Evolutionary conservation across 768 basidiomycete species (phyloP).

Genomic region (Macrolepiota fuliginosa): DNA sequence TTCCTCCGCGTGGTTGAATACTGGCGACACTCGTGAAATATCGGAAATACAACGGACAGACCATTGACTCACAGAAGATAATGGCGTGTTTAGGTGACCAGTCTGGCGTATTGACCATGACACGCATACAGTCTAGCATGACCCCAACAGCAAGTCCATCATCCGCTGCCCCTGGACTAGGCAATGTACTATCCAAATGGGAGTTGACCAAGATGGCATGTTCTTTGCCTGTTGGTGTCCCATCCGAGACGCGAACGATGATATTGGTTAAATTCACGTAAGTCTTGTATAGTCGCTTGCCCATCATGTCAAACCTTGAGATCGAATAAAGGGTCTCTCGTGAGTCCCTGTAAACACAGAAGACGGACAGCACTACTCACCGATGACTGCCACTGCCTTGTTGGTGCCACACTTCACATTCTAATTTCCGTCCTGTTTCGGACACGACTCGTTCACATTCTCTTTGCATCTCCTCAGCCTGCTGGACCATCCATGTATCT

Average conservation of each 20-base stretch:
- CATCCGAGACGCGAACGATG: slow-evolving; percentile 81
- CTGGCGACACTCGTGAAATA: slow-evolving; percentile 32
- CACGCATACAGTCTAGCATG: slow-evolving; percentile 87
- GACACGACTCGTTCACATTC: slow-evolving; percentile 58
- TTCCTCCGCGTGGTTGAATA: slow-evolving; percentile 96
- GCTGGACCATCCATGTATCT: slow-evolving; percentile 76
- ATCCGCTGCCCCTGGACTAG: slow-evolving; percentile 86
- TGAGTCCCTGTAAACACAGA: not conserved
- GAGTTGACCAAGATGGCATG: slow-evolving; percentile 86
- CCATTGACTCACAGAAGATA: slow-evolving; percentile 67
- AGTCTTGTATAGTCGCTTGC: slow-evolving; percentile 76
- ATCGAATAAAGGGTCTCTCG: not conserved
- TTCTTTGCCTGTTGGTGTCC: slow-evolving; percentile 66
- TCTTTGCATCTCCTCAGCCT: slow-evolving; percentile 57
- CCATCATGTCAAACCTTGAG: slow-evolving; percentile 89
- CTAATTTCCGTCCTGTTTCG: slow-evolving; percentile 52
- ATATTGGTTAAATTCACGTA: slow-evolving; percentile 90
- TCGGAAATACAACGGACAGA: not conserved
- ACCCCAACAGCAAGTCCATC: slow-evolving; percentile 87
- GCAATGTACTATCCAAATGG: slow-evolving; percentile 88
- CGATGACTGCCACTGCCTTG: slow-evolving; percentile 85
- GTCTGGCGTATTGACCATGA: slow-evolving; percentile 62
- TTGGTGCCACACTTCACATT: slow-evolving; percentile 92
- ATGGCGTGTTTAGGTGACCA: slow-evolving; percentile 77
- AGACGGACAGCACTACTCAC: slow-evolving; percentile 39